Base-by-base conservation (phyloP, 2,329 filamentous ascomycete species). In the Paraconiothyrium brasiliense region DNA sequence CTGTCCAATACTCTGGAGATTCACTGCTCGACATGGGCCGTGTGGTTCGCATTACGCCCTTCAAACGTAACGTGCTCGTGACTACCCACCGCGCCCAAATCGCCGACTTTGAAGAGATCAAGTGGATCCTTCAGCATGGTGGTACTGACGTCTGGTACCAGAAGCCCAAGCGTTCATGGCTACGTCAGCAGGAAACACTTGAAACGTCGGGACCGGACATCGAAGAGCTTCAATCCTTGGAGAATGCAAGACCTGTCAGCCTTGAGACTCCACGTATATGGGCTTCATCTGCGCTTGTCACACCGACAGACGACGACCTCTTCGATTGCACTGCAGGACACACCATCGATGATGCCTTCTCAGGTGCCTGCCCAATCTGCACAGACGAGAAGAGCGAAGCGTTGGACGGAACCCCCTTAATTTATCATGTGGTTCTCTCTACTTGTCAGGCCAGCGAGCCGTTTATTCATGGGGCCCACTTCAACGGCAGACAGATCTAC, bases 141-240 rank as follows among this genome's bases (percentile, higher is more conserved):
- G 59, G 41, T 4, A 67, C 73, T 1, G 73, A 73, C 6, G 37
- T 63, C 0, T 78, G 76, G 75, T 76, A 78, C 30, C 61, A 69
- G 48, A 76, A 73, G 54, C 74, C 74, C 0, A 60, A 43, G 7
- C 65, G 58, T 27, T 27, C 61, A 2, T 49, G 62, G 14, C 54
- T 74, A 1, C 56, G 60, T 48, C 62, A 61, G 1, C 66, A 71
- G 54, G 61, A 44, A 1, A 27, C 51, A 1, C 50, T 59, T 4
- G 47, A 66, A 44, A 43, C 24, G 7, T 55, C 58, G 13, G 57
- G 63, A 8, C 43, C 56, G 8, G 58, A 68, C 6, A 46, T 59
- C n/a, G 59, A 69, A 14, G 67, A 67, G 37, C 56, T 72, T 2
- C 20, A 58, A 4, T 48, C 63, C 13, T 35, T 71, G 4, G 51